Base-by-base conservation (phyloP, 2,329 filamentous ascomycete species). In the Aspergillus sp. region DNA sequence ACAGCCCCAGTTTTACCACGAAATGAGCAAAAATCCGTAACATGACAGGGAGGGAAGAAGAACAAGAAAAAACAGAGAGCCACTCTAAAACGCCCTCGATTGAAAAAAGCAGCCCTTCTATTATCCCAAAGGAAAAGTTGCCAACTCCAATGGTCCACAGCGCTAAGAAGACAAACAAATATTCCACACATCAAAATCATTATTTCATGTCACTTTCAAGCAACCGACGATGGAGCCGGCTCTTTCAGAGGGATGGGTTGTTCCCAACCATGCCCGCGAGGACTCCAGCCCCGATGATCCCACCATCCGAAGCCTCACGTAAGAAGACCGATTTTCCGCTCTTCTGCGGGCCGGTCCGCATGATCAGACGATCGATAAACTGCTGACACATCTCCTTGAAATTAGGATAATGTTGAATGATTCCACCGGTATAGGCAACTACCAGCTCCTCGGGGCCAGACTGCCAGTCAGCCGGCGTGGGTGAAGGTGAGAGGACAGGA, bases 371-470 rank as follows among this genome's bases (percentile, higher is more conserved):
- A 61, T 91, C 86, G 53, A 93, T 81, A 69, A 90, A 90, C 14
- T 76, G 69, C 72, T 92, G 89, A 64, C 88, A 91, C 67, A 89
- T 88, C 49, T 79, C 76, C 47, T 90, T 79, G 74, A 91, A 92
- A 66, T 90, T 84, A 52, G 90, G 90, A 68, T 92, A 92, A 68
- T 90, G 86, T n/a, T 87, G 85, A 60, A 93, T 93, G 69, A 90
- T 92, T 6, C 90, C 89, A 32, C 90, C 90, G 0, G 90, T 92
- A 70, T 91, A 93, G 1, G 90, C 90, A 22, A 93, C 88, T 1
- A 91, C 87, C 31, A 94, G 73, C 66, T 91, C 87, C 61, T 86
- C 82, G 0, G 77, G 74, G 7, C 76, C 77, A 4, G 76, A 78
- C 52, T 76, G 72, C 77, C 77, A 78, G 61, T 76, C 75, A 9